Evolutionary conservation across 208 protist species (phyloP), one percentile per base, ranked within the genome.

Genomic region (Crithidia fasciculata): DNA sequence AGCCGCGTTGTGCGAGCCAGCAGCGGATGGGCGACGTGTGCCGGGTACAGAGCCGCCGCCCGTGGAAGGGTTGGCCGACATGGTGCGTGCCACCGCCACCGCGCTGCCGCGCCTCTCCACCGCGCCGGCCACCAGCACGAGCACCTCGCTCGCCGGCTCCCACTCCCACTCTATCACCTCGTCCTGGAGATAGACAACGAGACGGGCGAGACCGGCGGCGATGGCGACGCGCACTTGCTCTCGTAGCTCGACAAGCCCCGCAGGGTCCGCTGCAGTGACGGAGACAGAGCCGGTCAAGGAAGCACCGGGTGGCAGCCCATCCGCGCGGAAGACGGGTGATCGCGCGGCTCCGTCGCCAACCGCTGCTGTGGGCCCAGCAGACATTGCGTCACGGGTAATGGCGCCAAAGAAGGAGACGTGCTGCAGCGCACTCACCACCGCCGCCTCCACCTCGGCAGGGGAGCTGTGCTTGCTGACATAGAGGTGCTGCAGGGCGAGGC

Each of bases 111-210:
- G 47, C 0, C 81, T 78, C 57, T 53, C 57, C 19, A 93, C 62
- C 12, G 64, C 45, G 13, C 91, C 91, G 40, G 70, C 74, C 50
- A 93, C 56, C 45, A 95, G 47, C 28, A 95, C 54, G 12, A 89
- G 71, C 69, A 95, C 91, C 78, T 81, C 82, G 58, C 80, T 78
- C 15, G 81, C 82, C 8, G 88, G 91, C 73, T 95, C 91, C 55
- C 72, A 68, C 28, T 72, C 62, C 81, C 84, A 92, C 75, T 93
- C 84, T 52, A 95, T 70, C 9, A 83, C 36, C 71, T 95, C 91
- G 0, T 71, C 63, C 37, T 86, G 80, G 43, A 89, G 40, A 64
- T 85, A 86, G 39, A 84, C 65, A 5, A 56, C 8, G n/a, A 67
- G 36, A n/a, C 64, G 60, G 18, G 54, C 68, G 45, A 63, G 58